phyloP scores from a whole-genome alignment of 2,329 filamentous ascomycete genomes.

The Fusarium kyushuense region DNA sequence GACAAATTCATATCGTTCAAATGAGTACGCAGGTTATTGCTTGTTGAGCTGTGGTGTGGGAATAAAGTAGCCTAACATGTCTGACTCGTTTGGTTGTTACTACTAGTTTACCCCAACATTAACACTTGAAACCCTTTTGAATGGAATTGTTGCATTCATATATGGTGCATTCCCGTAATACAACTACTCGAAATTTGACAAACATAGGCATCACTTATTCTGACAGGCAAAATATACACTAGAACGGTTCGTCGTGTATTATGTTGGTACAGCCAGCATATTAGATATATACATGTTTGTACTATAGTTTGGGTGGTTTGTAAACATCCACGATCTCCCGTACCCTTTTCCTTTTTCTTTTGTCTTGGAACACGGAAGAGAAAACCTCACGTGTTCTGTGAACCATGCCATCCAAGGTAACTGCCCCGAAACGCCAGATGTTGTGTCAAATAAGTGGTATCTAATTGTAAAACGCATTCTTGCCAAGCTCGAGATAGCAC shows the following conservation, averaged over 20 bases:
- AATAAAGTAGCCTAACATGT: neutral
- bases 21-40: neutral
- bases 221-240: too few species aligned
- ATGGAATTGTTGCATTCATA: neutral
- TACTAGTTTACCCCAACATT: neutral
- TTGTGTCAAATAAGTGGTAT: constrained; percentile 36
- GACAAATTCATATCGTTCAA: neutral
- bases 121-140: neutral
- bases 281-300: neutral
- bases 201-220: neutral
- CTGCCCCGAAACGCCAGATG: constrained; percentile 30
- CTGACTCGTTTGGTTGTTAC: neutral
- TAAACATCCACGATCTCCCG: neutral
- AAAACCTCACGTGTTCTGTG: neutral
- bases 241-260: neutral
- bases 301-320: neutral
- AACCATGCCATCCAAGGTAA: constrained; percentile 1
- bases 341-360: neutral
- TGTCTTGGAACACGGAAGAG: neutral
- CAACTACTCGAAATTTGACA: neutral
- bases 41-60: neutral
- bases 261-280: neutral
- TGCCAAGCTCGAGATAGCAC: constrained; percentile 13
- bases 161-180: neutral
- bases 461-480: constrained; percentile 35